Evolutionary conservation across 2,329 filamentous ascomycete species (phyloP), one percentile per base, ranked within the genome.

Genomic region (Botrytis squamosa): DNA sequence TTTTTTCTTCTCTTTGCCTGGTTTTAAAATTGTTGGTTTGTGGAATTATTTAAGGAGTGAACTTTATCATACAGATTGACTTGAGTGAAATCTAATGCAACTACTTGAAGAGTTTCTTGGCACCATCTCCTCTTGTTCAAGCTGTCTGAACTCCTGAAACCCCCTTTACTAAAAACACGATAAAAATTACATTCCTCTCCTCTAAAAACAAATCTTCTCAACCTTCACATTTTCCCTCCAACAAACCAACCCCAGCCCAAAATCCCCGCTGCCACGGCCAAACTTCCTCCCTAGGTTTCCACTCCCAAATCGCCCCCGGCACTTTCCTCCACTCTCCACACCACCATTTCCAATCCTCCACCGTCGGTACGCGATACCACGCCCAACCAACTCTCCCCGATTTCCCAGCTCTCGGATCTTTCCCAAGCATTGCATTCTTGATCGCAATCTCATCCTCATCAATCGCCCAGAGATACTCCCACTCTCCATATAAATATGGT

Each of bases 381-480:
- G 7, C 9, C 4, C 25, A 18, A 18, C 16, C 29, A 2, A 33
- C n/a, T n/a, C 7, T 57, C 25, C 8, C 29, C 9, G 4, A 12
- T 0, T 20, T 20, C 2, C 14, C 1, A 1, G 5, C 2, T 9
- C 22, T 14, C 22, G 33, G 20, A 4, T 2, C 16, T 25, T 22
- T 8, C 5, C 4, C 25, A 1, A 14, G 0, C 0, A 68, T 4
- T 2, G 14, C 16, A 3, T 8, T 16, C 22, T 3, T n/a, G 1
- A 8, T 16, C 3, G 2, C 6, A 4, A 57, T 9, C 8, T 57
- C 66, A 3, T 68, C 66, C 2, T 14, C 7, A 4, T 68, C 49
- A 22, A 9, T 14, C 0, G 36, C 38, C 66, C 66, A 68, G 1
- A 68, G 12, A 57, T 42, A 68, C 49, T 57, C 49, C 66, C 66